phyloP scores from a whole-genome alignment of 2,329 filamentous ascomycete species.

The Ramularia endophylla region DNA sequence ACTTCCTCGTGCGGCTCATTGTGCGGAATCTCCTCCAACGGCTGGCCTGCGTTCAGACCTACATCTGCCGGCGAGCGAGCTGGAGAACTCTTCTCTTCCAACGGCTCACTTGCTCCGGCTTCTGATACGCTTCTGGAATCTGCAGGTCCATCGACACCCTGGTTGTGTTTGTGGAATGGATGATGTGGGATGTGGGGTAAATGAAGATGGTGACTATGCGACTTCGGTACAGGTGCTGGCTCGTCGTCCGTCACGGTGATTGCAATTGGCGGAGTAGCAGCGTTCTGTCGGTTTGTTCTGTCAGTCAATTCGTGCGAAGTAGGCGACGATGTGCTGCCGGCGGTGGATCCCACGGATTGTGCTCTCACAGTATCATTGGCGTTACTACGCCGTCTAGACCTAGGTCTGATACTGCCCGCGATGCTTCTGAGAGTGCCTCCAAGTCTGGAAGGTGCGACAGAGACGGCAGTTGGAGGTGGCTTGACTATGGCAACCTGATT shows the following conservation, averaged over 20 bases:
- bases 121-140: slow-evolving; percentile 12
- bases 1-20: slow-evolving; percentile 32
- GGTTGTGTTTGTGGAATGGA: slow-evolving; percentile 21
- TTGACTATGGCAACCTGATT: slow-evolving; percentile 26
- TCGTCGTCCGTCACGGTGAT: slow-evolving; percentile 72
- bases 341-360: slow-evolving; percentile 14
- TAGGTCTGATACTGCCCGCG: slow-evolving; percentile 65
- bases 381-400: slow-evolving; percentile 39
- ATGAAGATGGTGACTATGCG: slow-evolving; percentile 32
- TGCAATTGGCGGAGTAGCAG: slow-evolving; percentile 49
- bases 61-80: slow-evolving; percentile 4
- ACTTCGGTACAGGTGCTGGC: slow-evolving; percentile 29
- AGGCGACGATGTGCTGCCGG: slow-evolving; percentile 17
- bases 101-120: slow-evolving; percentile 11
- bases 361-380: slow-evolving; percentile 33
- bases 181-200: slow-evolving; percentile 33
- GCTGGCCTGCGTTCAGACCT: slow-evolving; percentile 22
- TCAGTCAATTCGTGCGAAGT: slow-evolving; percentile 12
- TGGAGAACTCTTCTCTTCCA: slow-evolving; percentile 6
- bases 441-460: slow-evolving; percentile 20
- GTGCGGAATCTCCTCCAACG: slow-evolving; percentile 34
- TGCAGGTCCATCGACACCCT: slow-evolving; percentile 1
- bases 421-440: slow-evolving; percentile 43
- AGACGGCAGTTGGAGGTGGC: slow-evolving; percentile 45
- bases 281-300: slow-evolving; percentile 12